Percentiles rank a stretch among this genome's conserved stretches.
phyloP scores from a whole-genome alignment of 441 rosid species.

The Erodium moschatum region DNA sequence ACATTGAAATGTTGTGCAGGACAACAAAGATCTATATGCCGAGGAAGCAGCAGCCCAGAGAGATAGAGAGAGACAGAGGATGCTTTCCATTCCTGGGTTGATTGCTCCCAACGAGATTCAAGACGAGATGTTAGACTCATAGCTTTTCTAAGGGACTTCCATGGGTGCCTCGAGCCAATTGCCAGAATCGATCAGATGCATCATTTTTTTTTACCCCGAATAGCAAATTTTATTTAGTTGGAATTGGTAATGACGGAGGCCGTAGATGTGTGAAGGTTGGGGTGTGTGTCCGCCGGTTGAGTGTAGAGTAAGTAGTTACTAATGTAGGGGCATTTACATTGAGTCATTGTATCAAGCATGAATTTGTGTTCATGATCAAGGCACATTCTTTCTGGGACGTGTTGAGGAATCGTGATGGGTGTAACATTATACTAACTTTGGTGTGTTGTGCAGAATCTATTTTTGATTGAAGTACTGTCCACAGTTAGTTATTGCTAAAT shows the following conservation, averaged over 20 bases:
- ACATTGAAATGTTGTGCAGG: constrained; percentile 35
- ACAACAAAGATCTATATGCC: constrained; percentile 91
- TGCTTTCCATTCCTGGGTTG: constrained; percentile 95
- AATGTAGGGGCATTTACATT: neutral
- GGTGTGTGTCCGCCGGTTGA: neutral
- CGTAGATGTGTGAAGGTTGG: neutral
- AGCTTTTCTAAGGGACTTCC: constrained; percentile 20
- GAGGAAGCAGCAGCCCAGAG: constrained; percentile 95
- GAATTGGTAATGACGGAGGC: constrained; percentile 23
- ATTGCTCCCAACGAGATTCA: constrained; percentile 94
- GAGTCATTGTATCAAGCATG: neutral
- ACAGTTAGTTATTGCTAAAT: too few species aligned
- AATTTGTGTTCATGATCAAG: neutral
- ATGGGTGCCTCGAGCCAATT: constrained; percentile 21
- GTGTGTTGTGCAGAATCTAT: neutral
- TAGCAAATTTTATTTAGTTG: constrained; percentile 15
- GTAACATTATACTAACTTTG: neutral
- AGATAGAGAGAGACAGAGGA: constrained; percentile 81
- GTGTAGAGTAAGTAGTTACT: neutral
- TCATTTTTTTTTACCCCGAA: constrained; percentile 21
- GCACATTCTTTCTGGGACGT: too few species aligned
- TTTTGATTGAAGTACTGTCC: too few species aligned
- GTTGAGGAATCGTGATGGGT: neutral
- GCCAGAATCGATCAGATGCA: constrained; percentile 21
- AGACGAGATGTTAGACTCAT: constrained; percentile 95